Evolutionary conservation across 345 rosid genomes (phyloP).

Genomic region (Eucalyptus albens): DNA sequence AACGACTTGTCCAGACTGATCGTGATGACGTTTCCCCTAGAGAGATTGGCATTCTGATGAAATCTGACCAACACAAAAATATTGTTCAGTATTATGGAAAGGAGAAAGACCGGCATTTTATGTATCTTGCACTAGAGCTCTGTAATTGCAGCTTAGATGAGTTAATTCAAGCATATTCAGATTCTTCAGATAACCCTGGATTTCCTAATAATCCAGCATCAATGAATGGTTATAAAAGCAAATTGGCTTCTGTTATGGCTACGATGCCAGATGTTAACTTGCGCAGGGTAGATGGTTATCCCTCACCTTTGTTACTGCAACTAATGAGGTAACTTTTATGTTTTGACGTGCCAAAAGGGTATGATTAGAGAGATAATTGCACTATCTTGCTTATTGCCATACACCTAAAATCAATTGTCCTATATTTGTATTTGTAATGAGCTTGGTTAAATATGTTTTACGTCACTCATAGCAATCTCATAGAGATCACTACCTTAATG

Average conservation of each 20-base stretch:
- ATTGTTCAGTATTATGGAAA: accelerated
- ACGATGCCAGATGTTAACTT: accelerated
- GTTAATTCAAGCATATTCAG: accelerated
- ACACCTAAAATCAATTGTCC: no score
- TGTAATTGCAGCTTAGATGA: no score
- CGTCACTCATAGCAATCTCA: accelerated
- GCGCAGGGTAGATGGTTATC: accelerated
- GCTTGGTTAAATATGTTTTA: no score
- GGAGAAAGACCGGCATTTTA: accelerated
- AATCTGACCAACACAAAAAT: accelerated
- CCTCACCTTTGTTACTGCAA: accelerated
- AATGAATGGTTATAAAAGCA: not conserved
- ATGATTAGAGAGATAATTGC: no score
- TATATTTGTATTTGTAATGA: no score
- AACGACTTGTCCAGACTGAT: accelerated
- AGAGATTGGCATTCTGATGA: accelerated
- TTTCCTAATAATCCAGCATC: accelerated
- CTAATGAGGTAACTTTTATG: no score
- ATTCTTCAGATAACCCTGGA: no score
- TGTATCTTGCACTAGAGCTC: no score
- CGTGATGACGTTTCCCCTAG: accelerated
- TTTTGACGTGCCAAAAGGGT: no score
- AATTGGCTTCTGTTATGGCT: accelerated
- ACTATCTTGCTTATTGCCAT: no score
- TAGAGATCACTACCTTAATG: no score